A percentile compares a stretch with the other conserved stretches of the same genome.
These are phyloP conservation scores for Calonectria pseudoturangicola DNA, from an alignment of 2,329 filamentous ascomycete species.

Conservation along the genomic window DNA sequence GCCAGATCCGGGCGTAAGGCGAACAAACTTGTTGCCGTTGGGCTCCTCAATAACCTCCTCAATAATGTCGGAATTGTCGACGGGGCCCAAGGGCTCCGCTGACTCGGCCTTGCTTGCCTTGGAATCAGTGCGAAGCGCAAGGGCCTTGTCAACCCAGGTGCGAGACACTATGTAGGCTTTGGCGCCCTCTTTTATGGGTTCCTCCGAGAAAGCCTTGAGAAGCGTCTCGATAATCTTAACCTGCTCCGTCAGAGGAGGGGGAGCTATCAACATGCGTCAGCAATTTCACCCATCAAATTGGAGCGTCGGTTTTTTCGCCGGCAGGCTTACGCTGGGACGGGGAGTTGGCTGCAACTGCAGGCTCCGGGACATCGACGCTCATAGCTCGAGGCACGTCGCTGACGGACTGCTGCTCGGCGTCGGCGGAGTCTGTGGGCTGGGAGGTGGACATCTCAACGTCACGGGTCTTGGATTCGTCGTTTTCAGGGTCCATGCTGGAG, in stretches of 20 bases:
- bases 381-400: constrained; percentile 60
- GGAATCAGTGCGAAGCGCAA: constrained; percentile 77
- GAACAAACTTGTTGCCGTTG: constrained; percentile 76
- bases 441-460: constrained; percentile 68
- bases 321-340: constrained; percentile 55
- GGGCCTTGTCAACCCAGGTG: constrained; percentile 85
- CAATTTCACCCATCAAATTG: background rate
- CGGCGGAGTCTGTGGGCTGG: constrained; percentile 44
- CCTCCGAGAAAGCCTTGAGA: constrained; percentile 70
- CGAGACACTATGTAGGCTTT: constrained; percentile 86
- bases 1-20: constrained; percentile 81
- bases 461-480: constrained; percentile 62
- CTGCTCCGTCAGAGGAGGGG: constrained; percentile 73
- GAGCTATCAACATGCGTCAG: constrained; percentile 51
- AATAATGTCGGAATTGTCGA: constrained; percentile 92
- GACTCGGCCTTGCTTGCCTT: constrained; percentile 75
- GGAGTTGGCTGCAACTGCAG: constrained; percentile 44
- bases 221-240: constrained; percentile 82
- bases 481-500: constrained; percentile 76
- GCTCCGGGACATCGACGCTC: constrained; percentile 63
- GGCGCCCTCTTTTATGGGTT: constrained; percentile 80
- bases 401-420: constrained; percentile 44
- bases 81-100: constrained; percentile 80
- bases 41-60: constrained; percentile 74
- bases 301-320: background rate